Base-by-base conservation (phyloP, 805 yeast genomes). In the Suhomyces canberraensis region DNA sequence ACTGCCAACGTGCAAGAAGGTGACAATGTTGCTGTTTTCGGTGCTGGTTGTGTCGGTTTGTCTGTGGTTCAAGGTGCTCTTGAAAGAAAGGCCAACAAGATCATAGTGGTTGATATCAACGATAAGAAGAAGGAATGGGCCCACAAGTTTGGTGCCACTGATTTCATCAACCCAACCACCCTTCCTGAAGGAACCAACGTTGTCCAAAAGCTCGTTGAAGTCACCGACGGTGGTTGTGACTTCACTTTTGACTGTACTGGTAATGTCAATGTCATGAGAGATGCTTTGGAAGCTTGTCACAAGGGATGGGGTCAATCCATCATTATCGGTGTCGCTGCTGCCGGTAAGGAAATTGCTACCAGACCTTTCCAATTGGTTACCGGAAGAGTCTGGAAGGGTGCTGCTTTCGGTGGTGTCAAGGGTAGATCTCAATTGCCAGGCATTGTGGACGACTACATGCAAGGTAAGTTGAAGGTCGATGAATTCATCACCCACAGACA, bases 391-490 rank as follows among this genome's bases (percentile, higher is more conserved):
- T 91, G 98, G 98, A 85, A 79, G 64, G 99, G 99, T 54, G 87
- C 95, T 57, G 99, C 99, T n/a, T 93, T 88, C 53, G 99, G 99
- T 56, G 98, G 98, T 63, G 89, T 93, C 58, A 93, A 93, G 71
- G 98, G 98, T 60, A 84, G 97, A 73, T 61, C 96, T 27, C 96
- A 93, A 71, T 77, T 93, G 72, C 97, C 95, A 34, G 87, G 80
- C 15, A 74, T 90, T 40, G 95, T 93, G 40, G 82, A 87, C 41
- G 90, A 84, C 61, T 91, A 91, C 66, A 64, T 85, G 71, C 64
- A 67, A 29, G 96, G 96, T 50, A 73, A 71, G 48, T 72, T 91
- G 58, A 86, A 83, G 73, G 95, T 91, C 46, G 96, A 89, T 56
- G 96, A 93, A 61, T 93, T 88, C 66, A 85, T 93, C 56, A 93